Evolutionary conservation across 2,329 filamentous ascomycete species (phyloP).

Genomic region (Xylariaceae sp.): DNA sequence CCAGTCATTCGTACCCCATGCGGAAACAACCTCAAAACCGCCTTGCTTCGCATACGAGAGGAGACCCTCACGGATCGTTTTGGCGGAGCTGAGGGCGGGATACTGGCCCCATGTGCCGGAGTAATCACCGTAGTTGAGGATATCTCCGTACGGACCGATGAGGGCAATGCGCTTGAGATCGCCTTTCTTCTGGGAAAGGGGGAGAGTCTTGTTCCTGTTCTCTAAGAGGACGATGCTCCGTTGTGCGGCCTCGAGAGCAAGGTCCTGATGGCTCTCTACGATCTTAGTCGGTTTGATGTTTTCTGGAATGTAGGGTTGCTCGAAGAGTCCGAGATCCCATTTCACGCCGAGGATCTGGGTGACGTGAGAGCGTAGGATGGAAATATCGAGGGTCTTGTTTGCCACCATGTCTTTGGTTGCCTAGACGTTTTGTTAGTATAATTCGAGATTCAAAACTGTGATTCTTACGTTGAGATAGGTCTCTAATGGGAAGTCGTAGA

Average conservation of each 20-base stretch:
- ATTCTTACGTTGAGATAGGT: constrained; percentile 34
- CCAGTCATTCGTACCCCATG: constrained; percentile 42
- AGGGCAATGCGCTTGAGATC: constrained; percentile 35
- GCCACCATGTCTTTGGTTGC: constrained; percentile 33
- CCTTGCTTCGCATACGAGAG: constrained; percentile 26
- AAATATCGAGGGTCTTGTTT: constrained; percentile 34
- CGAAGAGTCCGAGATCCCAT: constrained; percentile 41
- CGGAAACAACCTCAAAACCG: constrained; percentile 34
- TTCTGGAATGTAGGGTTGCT: constrained; percentile 34
- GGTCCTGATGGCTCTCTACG: constrained; percentile 32
- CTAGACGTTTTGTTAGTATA: constrained; percentile 27
- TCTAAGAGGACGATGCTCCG: constrained; percentile 40
- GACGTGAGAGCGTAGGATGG: constrained; percentile 35
- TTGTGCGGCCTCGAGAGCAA: constrained; percentile 40
- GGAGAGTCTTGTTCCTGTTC: constrained; percentile 38
- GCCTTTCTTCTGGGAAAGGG: constrained; percentile 29
- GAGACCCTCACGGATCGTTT: constrained; percentile 37
- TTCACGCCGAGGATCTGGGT: constrained; percentile 37
- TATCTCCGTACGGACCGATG: constrained; percentile 38
- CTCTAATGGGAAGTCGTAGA: constrained; percentile 40
- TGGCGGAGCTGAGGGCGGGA: constrained; percentile 34
- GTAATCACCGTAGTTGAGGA: constrained; percentile 41
- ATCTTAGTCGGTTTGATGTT: constrained; percentile 33
- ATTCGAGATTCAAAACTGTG: constrained; percentile 25
- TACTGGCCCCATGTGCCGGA: constrained; percentile 39